Conservation (phyloP, 768 basidiomycete genomes). For the Pulveroboletus ravenelii region DNA sequence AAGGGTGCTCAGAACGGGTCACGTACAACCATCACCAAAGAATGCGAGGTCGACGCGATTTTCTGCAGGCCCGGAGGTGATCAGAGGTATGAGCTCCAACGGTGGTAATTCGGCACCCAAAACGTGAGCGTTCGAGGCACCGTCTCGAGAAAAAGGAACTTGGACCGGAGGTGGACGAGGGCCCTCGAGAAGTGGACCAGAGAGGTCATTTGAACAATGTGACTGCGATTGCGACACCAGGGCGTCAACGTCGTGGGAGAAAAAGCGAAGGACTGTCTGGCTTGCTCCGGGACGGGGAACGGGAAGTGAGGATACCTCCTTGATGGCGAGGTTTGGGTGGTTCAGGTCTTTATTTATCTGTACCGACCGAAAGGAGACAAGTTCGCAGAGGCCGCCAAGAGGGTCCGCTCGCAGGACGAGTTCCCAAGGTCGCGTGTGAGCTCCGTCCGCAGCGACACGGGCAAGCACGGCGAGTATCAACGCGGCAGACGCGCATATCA, state of each 20-base stretch:
- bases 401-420: constrained; percentile 21
- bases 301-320: constrained; percentile 9
- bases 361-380: constrained; percentile 15
- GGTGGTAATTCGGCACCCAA: constrained; percentile 32
- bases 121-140: not conserved
- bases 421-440: constrained; percentile 75
- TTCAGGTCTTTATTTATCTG: constrained; percentile 21
- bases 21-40: constrained; percentile 75
- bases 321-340: constrained; percentile 3
- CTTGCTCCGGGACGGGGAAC: constrained; percentile 3
- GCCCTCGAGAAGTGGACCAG: not conserved
- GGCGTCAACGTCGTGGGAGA: constrained; percentile 16
- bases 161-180: constrained; percentile 5
- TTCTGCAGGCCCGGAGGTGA: constrained; percentile 53
- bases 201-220: constrained; percentile 24
- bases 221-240: constrained; percentile 17
- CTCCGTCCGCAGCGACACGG: constrained; percentile 25
- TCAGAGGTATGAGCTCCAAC: constrained; percentile 52
- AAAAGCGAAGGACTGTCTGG: constrained; percentile 13
- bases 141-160: constrained; percentile 5
- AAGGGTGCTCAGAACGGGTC: not conserved
- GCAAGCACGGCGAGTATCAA: constrained; percentile 2
- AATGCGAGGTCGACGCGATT: constrained; percentile 76
- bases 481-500: constrained; percentile 10
- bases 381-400: constrained; percentile 12